Percentiles rank a stretch among this genome's conserved stretches.
phyloP scores from a whole-genome alignment of 257 asterid species.

The Gentiana straminea region DNA sequence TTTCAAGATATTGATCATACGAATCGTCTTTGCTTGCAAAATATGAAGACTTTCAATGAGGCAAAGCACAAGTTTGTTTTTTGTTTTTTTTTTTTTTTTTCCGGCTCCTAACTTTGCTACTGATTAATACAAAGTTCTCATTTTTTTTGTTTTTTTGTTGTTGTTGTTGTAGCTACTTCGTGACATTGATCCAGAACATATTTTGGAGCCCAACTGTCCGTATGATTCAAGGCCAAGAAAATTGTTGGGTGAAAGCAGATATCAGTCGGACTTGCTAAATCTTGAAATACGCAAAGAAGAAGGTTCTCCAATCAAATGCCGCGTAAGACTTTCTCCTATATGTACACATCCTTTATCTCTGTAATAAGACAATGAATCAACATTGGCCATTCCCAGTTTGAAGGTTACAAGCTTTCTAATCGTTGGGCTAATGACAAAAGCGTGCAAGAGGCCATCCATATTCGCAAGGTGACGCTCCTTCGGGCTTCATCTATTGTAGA shows the following conservation, averaged over 20 bases:
- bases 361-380: no score
- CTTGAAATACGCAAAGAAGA: no score
- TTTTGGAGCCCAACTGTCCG: slow-evolving; percentile 3
- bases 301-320: slow-evolving; percentile 2
- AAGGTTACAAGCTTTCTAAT: slow-evolving; percentile 16
- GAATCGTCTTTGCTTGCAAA: slow-evolving; percentile 18
- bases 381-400: background rate
- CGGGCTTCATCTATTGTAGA: no score
- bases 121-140: no score
- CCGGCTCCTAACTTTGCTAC: no score
- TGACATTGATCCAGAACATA: background rate
- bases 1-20: slow-evolving; percentile 12
- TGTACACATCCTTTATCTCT: no score
- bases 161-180: no score
- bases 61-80: slow-evolving; percentile 3
- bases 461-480: slow-evolving; percentile 17
- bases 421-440: slow-evolving; percentile 26
- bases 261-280: background rate
- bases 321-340: slow-evolving; percentile 1
- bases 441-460: slow-evolving; percentile 30
- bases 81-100: background rate
- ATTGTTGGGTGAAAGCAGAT: slow-evolving; percentile 3
- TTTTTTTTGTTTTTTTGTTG: no score
- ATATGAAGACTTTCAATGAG: slow-evolving; percentile 14
- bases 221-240: background rate